Evolutionary conservation across 2,329 filamentous ascomycete genomes (phyloP).

Genomic region (Lecanoromycetidae sp.): DNA sequence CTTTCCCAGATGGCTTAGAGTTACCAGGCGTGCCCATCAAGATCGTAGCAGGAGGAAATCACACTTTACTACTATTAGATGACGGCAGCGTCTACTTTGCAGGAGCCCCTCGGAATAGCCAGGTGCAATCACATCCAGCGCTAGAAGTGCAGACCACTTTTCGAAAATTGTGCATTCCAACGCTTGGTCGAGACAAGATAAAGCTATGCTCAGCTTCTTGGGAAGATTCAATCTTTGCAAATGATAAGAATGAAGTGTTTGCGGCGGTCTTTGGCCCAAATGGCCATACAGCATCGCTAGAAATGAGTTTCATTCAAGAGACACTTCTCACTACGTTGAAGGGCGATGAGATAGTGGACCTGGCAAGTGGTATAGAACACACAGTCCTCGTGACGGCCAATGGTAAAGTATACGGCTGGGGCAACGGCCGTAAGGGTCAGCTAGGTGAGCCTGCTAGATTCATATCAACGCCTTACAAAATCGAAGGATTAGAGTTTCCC

Average conservation of each 20-base stretch:
- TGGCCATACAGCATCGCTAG: no score
- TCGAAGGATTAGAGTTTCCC: slow-evolving; percentile 48
- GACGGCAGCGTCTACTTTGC: slow-evolving; percentile 15
- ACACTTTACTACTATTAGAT: slow-evolving; percentile 18
- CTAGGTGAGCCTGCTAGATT: slow-evolving; percentile 48
- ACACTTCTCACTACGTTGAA: slow-evolving; percentile 43
- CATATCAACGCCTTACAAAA: slow-evolving; percentile 48
- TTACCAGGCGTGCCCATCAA: slow-evolving; percentile 6
- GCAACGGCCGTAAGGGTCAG: slow-evolving; percentile 72
- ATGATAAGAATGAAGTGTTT: slow-evolving; percentile 10
- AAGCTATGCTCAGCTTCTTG: slow-evolving; percentile 16
- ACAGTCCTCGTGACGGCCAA: slow-evolving; percentile 59
- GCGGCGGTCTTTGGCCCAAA: slow-evolving; percentile 13
- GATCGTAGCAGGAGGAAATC: slow-evolving; percentile 19
- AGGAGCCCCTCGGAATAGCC: slow-evolving; percentile 7
- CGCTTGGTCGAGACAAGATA: slow-evolving; percentile 1
- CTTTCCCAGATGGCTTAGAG: slow-evolving; percentile 2
- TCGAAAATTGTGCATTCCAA: slow-evolving; percentile 4
- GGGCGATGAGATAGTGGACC: slow-evolving; percentile 42
- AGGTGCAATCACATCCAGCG: background rate
- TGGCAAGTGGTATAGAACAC: slow-evolving; percentile 69
- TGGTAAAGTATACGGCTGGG: slow-evolving; percentile 63
- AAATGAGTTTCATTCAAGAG: no score
- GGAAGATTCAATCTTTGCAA: slow-evolving; percentile 17
- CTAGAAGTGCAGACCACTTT: background rate